Base-by-base conservation (phyloP, 2,329 filamentous ascomycete genomes). In the Nothophoma quercina region DNA sequence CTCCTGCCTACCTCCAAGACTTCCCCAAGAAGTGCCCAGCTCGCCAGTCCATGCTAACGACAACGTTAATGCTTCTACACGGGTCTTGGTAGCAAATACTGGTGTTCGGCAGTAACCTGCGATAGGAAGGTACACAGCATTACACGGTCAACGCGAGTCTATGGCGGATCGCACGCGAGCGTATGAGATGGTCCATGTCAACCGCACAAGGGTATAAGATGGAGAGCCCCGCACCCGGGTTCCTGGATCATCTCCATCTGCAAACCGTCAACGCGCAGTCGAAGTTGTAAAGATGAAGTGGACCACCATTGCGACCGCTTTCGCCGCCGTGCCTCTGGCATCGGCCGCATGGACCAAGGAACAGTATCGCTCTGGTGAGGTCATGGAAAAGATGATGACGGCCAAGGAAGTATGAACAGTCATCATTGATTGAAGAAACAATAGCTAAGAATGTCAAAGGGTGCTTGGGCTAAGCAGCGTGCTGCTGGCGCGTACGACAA, bases 361-460 rank as follows among this genome's bases (percentile, higher is more conserved):
- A 47, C 57, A 72, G 45, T 73, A 72, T 57, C 62, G 62, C 36
- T 71, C 67, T 30, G 70, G 70, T 45, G 61, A 62, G 29, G 68
- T 73, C 42, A 71, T 73, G 70, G 58, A 62, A 16, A 57, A 65
- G 38, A 73, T 73, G 70, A 73, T 72, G 70, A 42, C 38, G 13
- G 59, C 61, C 8, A 72, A 72, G 52, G 70, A 72, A 65, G 68
- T 70, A 58, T 21, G 34, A 1, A 16, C 23, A 15, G 10, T 12
- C 16, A 25, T 9, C 34, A 29, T 6, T 12, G 10, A 4, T 13
- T 32, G 12, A 26, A 4, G 8, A 18, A n/a, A n/a, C 22, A n/a
- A 26, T 13, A 45, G 40, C 59, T 68, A 28, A 70, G 42, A 16
- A 9, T 5, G 22, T 4, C 4, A 19, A 8, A 71, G 68, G 41